Evolutionary conservation across 2,329 filamentous ascomycete genomes (phyloP).

Genomic region (Arthroderma sp.): DNA sequence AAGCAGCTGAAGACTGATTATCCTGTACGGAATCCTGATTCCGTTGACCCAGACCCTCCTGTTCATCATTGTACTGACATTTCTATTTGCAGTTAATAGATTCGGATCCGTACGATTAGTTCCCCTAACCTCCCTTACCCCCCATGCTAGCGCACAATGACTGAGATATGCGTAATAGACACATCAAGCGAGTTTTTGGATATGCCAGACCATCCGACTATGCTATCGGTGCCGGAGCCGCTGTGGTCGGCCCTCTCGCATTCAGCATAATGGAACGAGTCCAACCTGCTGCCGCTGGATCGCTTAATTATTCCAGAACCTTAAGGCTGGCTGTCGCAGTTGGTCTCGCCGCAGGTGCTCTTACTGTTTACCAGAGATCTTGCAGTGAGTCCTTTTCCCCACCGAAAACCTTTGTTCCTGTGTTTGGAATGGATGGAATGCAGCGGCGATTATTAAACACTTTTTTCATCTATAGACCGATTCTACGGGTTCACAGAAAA

Average conservation of each 20-base stretch:
- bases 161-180: conserved; percentile 38
- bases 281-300: conserved; percentile 71
- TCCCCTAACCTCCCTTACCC: conserved; percentile 16
- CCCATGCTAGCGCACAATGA: too few relatives aligned
- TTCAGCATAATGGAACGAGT: conserved; percentile 72
- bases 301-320: conserved; percentile 65
- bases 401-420: background rate
- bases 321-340: conserved; percentile 68
- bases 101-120: conserved; percentile 74
- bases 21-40: conserved; percentile 51
- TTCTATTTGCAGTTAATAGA: conserved; percentile 70
- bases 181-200: conserved; percentile 76
- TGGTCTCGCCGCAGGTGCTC: conserved; percentile 63
- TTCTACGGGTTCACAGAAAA: conserved; percentile 97
- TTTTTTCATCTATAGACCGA: conserved; percentile 47
- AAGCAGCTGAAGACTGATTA: conserved; percentile 74
- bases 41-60: background rate
- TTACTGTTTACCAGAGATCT: conserved; percentile 75
- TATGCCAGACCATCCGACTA: conserved; percentile 86
- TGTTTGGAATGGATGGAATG: background rate
- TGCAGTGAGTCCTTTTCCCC: conserved; percentile 48
- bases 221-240: conserved; percentile 52
- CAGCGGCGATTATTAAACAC: background rate
- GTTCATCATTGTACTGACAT: conserved; percentile 3
- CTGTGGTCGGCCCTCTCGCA: conserved; percentile 57